Evolutionary conservation across 805 yeast species (phyloP), one percentile per base, ranked within the genome.

Genomic region (Wickerhamomyces subpelliculosus): DNA sequence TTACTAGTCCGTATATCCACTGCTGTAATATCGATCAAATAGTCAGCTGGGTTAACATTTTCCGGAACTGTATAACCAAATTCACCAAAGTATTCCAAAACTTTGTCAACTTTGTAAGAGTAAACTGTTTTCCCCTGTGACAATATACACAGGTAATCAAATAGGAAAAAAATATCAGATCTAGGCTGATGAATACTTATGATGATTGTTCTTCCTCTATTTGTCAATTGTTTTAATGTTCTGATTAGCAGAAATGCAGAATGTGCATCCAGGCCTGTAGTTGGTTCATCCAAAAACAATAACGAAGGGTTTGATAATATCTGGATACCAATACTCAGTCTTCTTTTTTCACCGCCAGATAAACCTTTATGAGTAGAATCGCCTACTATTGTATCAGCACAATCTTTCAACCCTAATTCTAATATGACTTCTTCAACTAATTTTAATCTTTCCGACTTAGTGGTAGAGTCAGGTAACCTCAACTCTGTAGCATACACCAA

Each of bases 171-270:
- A 34, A 86, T 84, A 55, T 86, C 95, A 0, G 82, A 73, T 28
- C 95, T 60, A 0, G 95, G 95, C 56, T 86, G 95, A 54, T 86
- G 95, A 29, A 86, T 81, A 36, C 88, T 80, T 57, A 84, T 63
- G 3, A 86, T 68, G 19, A 87, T 70, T 0, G 93, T 82, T 40
- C 86, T 74, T 0, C 90, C 89, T 30, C 65, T 70, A 12, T 61
- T 57, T 1, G 84, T 78, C 26, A 81, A 62, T 40, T 72, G 67
- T 46, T 76, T 73, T 38, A 87, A 67, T 0, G 85, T 75, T 32
- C 70, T 63, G 13, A 86, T 72, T 26, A 86, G 64, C 39, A 78
- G 61, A 45, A 68, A 73, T 0, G 95, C 89, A 11, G 88, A 78
- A 43, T 76, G 78, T 5, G 94, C 79, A 57, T 86, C 95, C 25